A percentile compares a stretch with the other conserved stretches of the same genome.
Conservation (phyloP, 306 rosid genomes). For the Cercis canadensis region DNA sequence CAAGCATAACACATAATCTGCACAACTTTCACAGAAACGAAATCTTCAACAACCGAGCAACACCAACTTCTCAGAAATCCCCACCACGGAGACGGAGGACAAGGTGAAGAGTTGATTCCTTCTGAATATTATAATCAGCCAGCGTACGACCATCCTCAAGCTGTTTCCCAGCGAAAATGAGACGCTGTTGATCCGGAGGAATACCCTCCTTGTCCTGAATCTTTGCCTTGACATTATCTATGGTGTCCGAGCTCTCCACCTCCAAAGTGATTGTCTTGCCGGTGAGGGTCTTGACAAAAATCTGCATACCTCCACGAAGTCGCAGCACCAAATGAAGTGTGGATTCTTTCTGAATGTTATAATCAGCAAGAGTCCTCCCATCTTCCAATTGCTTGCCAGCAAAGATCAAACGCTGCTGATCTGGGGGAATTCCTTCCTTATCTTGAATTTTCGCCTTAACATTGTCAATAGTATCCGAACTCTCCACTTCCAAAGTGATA, state of each 20-base stretch:
- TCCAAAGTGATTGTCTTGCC: constrained; percentile 38
- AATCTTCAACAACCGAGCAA: background rate
- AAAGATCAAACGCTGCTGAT: constrained; percentile 55
- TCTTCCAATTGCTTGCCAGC: constrained; percentile 61
- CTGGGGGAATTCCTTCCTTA: constrained; percentile 51
- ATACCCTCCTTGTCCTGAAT: constrained; percentile 39
- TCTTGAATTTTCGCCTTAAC: constrained; percentile 52
- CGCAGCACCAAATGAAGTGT: constrained; percentile 44
- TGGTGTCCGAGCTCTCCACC: constrained; percentile 39
- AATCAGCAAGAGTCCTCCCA: constrained; percentile 53
- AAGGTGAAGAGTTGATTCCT: constrained; percentile 44
- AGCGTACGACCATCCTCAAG: constrained; percentile 38
- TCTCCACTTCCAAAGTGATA: constrained; percentile 48
- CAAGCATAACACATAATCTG: no score
- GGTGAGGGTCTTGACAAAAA: constrained; percentile 35
- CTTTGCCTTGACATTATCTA: constrained; percentile 31
- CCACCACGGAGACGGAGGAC: constrained; percentile 60
- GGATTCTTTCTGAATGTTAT: constrained; percentile 59
- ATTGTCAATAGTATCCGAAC: constrained; percentile 45
- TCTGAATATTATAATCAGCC: constrained; percentile 36
- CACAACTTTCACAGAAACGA: no score
- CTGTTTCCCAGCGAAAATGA: constrained; percentile 34
- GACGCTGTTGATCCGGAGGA: constrained; percentile 33
- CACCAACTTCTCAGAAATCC: constrained; percentile 8
- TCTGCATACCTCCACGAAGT: constrained; percentile 38